phyloP scores from a whole-genome alignment of 345 rosid species.

The Arabis hirsuta region DNA sequence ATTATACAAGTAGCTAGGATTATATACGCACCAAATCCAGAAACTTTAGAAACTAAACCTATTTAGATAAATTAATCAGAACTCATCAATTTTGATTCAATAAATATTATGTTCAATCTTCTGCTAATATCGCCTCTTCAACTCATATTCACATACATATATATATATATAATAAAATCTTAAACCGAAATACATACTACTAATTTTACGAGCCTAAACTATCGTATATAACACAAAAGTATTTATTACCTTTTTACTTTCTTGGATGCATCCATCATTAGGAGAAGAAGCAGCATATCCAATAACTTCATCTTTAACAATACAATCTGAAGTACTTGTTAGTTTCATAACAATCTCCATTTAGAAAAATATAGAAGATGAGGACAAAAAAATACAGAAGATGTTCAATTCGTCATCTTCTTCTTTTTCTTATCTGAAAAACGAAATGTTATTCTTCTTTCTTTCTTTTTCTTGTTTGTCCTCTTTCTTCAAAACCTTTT shows the following conservation, averaged over 20 bases:
- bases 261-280: background rate
- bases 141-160: too few relatives aligned
- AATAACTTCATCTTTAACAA: slow-evolving; percentile 35
- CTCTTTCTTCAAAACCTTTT: slow-evolving; percentile 7
- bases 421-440: background rate
- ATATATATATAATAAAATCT: too few relatives aligned
- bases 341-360: slow-evolving; percentile 42
- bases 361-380: background rate
- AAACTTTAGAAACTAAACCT: too few relatives aligned
- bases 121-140: background rate
- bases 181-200: too few relatives aligned
- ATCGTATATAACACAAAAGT: too few relatives aligned
- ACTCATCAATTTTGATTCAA: background rate
- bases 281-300: slow-evolving; percentile 15
- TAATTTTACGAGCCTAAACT: too few relatives aligned
- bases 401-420: background rate
- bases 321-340: slow-evolving; percentile 21
- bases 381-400: background rate
- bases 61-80: background rate
- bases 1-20: too few relatives aligned
- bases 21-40: too few relatives aligned
- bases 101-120: too few relatives aligned
- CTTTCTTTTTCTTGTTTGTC: background rate
- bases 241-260: background rate
- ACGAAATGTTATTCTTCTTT: background rate